Base-by-base conservation (phyloP, 495 filamentous ascomycete species). In the Platismatia glauca region DNA sequence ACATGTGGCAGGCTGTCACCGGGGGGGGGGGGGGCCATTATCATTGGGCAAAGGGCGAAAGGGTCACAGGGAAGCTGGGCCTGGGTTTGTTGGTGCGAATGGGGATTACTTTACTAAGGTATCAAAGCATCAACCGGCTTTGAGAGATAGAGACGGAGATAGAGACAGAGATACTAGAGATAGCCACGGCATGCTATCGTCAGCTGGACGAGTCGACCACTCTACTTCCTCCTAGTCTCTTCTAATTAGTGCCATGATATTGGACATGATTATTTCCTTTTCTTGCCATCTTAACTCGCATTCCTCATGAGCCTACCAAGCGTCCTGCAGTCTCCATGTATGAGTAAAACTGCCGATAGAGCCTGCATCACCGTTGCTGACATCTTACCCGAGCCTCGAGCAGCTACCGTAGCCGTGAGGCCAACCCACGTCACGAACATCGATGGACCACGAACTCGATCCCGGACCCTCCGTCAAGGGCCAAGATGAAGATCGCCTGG, bases 401-500 rank as follows among this genome's bases (percentile, higher is more conserved):
- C 48, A 52, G 27, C 46, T 27, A 29, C 3, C 9, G 0, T 52
- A 31, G 4, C 27, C 5, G 1, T 8, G 15, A 52, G 18, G 48
- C 27, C 13, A 29, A 41, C 33, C 41, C 7, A 35, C 6, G 7
- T 5, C 3, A n/a, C 3, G 37, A n/a, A 24, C 13, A n/a, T 55
- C 8, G 18, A 29, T 61, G 50, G 37, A 52, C 8, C 24, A 39
- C 16, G 29, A 38, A 55, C 43, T 41, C 39, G 43, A 59, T 64
- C 37, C 55, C 59, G 16, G 43, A 59, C 57, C 50, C 12, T 50
- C 37, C 48, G 43, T 55, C 34, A 20, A 58, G 13, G 62, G 50
- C 18, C 48, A 35, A 16, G 83, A 86, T 70, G 83, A 84, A 65
- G 72, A 75, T 59, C 76, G 73, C 15, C 69, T 86, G 63, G 83